Percentiles rank a stretch among this genome's conserved stretches.
phyloP scores from a whole-genome alignment of 257 asterid species.

The Lithospermum erythrorhizon region DNA sequence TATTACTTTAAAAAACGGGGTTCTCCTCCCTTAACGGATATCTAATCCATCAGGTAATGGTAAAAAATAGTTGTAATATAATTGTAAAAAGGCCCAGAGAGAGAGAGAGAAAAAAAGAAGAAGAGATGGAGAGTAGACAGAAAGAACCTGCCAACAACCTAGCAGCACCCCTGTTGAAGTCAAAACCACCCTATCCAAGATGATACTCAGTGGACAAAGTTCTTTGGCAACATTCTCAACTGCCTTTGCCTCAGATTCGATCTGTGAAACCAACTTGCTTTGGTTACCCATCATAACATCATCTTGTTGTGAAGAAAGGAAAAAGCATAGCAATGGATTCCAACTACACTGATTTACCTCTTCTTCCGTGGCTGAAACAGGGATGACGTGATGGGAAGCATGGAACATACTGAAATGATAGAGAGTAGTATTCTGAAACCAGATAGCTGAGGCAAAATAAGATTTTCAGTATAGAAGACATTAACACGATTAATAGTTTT shows the following conservation, averaged over 20 bases:
- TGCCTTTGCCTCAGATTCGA: slow-evolving; percentile 66
- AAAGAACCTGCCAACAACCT: slow-evolving; percentile 96
- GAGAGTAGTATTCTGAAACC: slow-evolving; percentile 93
- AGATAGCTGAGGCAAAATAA: slow-evolving; percentile 58
- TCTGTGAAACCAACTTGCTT: slow-evolving; percentile 33
- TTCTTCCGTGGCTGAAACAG: slow-evolving; percentile 60
- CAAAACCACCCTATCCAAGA: slow-evolving; percentile 69
- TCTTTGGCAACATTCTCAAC: slow-evolving; percentile 43
- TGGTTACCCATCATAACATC: slow-evolving; percentile 4
- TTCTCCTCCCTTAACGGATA: background rate
- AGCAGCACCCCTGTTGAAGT: slow-evolving; percentile 89
- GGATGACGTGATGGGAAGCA: slow-evolving; percentile 70
- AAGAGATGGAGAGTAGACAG: slow-evolving; percentile 3
- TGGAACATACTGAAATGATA: slow-evolving; percentile 97
- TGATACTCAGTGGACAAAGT: slow-evolving; percentile 58
- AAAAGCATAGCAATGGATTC: slow-evolving; percentile 3
- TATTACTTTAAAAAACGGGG: too few species aligned
- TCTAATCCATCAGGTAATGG: background rate
- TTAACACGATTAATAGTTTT: background rate
- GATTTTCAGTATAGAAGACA: slow-evolving; percentile 16
- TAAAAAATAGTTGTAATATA: background rate
- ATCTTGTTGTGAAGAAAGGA: slow-evolving; percentile 7
- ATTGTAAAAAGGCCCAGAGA: background rate
- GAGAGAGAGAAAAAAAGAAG: background rate
- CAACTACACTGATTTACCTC: slow-evolving; percentile 42